Evolutionary conservation across 2,329 filamentous ascomycete species (phyloP).

Genomic region (Aspergillus sp.): DNA sequence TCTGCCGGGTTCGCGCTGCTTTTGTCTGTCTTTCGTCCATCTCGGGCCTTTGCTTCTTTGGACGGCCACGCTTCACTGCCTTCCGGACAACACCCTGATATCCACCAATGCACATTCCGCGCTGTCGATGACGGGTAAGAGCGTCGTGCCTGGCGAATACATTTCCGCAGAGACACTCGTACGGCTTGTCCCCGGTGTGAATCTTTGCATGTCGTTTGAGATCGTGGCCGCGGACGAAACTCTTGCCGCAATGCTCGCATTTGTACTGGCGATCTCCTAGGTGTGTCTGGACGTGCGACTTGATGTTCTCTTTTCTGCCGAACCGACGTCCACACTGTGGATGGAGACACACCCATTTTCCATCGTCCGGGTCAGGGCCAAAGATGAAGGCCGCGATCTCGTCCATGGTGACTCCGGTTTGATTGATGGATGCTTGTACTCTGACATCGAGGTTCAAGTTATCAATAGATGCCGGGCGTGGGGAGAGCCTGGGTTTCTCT

Average conservation of each 20-base stretch:
- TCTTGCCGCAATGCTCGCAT: constrained; percentile 87
- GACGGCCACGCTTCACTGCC: constrained; percentile 56
- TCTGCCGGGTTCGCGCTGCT: constrained; percentile 44
- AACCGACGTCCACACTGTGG: constrained; percentile 79
- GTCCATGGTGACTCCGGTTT: constrained; percentile 79
- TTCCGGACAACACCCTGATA: constrained; percentile 71
- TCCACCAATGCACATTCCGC: constrained; percentile 92
- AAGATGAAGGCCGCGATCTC: constrained; percentile 69
- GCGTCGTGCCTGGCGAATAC: constrained; percentile 93
- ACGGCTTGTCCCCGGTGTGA: constrained; percentile 90
- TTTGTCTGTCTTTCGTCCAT: constrained; percentile 50
- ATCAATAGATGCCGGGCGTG: constrained; percentile 36
- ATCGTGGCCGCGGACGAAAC: constrained; percentile 94
- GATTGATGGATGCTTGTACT: constrained; percentile 54
- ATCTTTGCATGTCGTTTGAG: constrained; percentile 97
- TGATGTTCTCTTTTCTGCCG: constrained; percentile 97
- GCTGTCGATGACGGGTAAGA: constrained; percentile 83
- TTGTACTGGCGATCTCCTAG: constrained; percentile 92
- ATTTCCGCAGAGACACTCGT: constrained; percentile 88
- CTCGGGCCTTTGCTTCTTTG: constrained; percentile 53
- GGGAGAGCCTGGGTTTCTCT: constrained; percentile 30
- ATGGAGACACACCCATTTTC: constrained; percentile 70
- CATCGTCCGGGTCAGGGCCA: constrained; percentile 61
- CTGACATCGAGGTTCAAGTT: constrained; percentile 45
- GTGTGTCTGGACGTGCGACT: constrained; percentile 95